A percentile compares a stretch with the other conserved stretches of the same genome.
phyloP scores from a whole-genome alignment of 805 yeast genomes.

The Starmera caribaea region DNA sequence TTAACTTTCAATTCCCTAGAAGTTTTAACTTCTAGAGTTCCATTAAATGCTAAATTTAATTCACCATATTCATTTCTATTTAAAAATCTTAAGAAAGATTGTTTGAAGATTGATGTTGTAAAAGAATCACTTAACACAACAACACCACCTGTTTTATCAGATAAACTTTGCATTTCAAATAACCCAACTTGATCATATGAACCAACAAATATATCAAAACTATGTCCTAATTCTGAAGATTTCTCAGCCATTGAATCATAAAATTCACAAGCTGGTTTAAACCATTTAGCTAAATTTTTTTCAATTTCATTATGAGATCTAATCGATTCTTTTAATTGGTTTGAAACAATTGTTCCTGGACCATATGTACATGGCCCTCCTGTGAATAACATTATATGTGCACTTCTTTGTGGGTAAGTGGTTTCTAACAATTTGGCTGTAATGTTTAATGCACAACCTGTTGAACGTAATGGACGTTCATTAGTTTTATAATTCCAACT shows the following conservation, averaged over 20 bases:
- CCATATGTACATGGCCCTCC: conserved; percentile 64
- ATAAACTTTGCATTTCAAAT: conserved; percentile 52
- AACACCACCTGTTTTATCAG: conserved; percentile 52
- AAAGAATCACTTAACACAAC: conserved; percentile 57
- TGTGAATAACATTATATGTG: conserved; percentile 42
- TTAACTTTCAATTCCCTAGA: conserved; percentile 40
- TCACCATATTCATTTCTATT: not conserved
- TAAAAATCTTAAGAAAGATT: conserved; percentile 25
- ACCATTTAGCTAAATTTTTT: conserved; percentile 30
- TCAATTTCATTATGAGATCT: conserved; percentile 60
- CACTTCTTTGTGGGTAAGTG: conserved; percentile 38
- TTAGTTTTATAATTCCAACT: conserved; percentile 35
- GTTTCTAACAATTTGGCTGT: conserved; percentile 27
- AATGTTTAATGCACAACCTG: conserved; percentile 52
- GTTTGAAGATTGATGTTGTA: conserved; percentile 58
- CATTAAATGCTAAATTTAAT: conserved; percentile 24
- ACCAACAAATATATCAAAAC: conserved; percentile 51
- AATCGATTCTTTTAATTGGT: conserved; percentile 48
- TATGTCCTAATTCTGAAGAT: conserved; percentile 40
- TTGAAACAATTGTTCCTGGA: conserved; percentile 51
- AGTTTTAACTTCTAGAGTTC: conserved; percentile 47
- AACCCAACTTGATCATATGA: conserved; percentile 63
- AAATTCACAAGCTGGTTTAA: conserved; percentile 33
- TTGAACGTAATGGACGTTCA: conserved; percentile 42
- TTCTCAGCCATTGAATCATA: conserved; percentile 39